phyloP scores from a whole-genome alignment of 805 yeast species.

The Lipomyces starkeyi region DNA sequence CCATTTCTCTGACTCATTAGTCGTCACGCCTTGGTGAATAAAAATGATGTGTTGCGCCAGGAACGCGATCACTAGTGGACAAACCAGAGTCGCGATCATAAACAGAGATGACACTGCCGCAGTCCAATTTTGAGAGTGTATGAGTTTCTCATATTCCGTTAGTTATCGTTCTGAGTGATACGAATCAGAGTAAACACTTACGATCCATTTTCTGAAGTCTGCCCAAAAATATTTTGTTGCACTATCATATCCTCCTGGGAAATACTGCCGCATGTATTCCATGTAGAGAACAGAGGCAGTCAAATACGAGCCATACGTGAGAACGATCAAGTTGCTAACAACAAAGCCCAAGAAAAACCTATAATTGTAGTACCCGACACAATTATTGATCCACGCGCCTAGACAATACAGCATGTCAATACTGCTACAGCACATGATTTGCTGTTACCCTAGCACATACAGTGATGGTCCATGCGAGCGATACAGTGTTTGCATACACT shows the following conservation, averaged over 20 bases:
- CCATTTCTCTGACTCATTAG: constrained; percentile 80
- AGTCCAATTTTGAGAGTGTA: constrained; percentile 34
- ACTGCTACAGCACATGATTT: background rate
- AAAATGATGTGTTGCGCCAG: constrained; percentile 55
- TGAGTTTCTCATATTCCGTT: constrained; percentile 12
- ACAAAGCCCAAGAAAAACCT: constrained; percentile 65
- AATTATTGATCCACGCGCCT: constrained; percentile 62
- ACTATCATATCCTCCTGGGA: constrained; percentile 18
- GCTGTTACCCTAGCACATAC: constrained; percentile 42
- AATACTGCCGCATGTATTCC: constrained; percentile 27
- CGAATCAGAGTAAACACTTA: background rate
- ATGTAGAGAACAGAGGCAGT: constrained; percentile 36
- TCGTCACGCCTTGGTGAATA: constrained; percentile 70
- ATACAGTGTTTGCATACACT: constrained; percentile 57
- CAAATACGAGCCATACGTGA: constrained; percentile 54
- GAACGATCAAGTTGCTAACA: constrained; percentile 53
- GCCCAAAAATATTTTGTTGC: constrained; percentile 32
- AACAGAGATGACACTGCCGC: constrained; percentile 48
- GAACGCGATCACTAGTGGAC: constrained; percentile 55
- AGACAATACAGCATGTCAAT: background rate
- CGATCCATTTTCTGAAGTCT: constrained; percentile 25
- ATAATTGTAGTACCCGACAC: constrained; percentile 66
- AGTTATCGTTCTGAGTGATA: background rate
- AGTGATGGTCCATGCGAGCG: constrained; percentile 62
- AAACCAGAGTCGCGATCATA: constrained; percentile 54